A percentile compares a stretch with the other conserved stretches of the same genome.
phyloP scores from a whole-genome alignment of 257 asterid genomes.

The Scutellaria barbata region DNA sequence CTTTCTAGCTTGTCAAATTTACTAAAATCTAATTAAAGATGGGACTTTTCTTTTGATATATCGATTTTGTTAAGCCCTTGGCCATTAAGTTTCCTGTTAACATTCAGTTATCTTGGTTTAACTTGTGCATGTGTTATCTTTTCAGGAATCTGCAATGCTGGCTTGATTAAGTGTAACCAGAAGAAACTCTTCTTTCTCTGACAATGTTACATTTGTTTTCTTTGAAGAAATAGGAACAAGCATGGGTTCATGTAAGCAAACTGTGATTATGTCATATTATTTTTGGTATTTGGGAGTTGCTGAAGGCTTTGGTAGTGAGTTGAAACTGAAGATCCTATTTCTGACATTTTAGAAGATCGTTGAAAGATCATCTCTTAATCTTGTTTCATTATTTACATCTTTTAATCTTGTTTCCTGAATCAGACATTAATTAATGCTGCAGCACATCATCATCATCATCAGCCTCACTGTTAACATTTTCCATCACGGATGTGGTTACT shows the following conservation, averaged over 20 bases:
- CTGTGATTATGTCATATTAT: background rate
- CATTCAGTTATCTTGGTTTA: constrained; percentile 18
- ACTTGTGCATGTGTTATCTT: constrained; percentile 26
- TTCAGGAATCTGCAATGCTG: constrained; percentile 19
- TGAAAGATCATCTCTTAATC: too few relatives aligned
- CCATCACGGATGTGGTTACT: too few relatives aligned
- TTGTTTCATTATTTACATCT: too few relatives aligned
- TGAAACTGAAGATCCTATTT: too few relatives aligned
- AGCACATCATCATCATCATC: too few relatives aligned
- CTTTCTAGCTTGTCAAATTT: constrained; percentile 12
- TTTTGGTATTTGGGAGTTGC: background rate
- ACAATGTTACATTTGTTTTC: background rate
- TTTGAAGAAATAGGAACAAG: background rate
- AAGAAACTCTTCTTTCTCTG: constrained; percentile 1
- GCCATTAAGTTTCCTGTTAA: constrained; percentile 10
- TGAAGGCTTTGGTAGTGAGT: too few relatives aligned
- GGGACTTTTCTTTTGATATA: background rate
- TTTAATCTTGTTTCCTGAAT: too few relatives aligned
- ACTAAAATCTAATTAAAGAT: background rate
- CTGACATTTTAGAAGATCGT: too few relatives aligned
- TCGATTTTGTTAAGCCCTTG: background rate
- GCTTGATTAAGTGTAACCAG: background rate
- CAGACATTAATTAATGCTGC: too few relatives aligned
- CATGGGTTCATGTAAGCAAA: background rate
- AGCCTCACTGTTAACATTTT: too few relatives aligned